Conservation (phyloP, 2,329 filamentous ascomycete genomes). For the Penicillium sp. region DNA sequence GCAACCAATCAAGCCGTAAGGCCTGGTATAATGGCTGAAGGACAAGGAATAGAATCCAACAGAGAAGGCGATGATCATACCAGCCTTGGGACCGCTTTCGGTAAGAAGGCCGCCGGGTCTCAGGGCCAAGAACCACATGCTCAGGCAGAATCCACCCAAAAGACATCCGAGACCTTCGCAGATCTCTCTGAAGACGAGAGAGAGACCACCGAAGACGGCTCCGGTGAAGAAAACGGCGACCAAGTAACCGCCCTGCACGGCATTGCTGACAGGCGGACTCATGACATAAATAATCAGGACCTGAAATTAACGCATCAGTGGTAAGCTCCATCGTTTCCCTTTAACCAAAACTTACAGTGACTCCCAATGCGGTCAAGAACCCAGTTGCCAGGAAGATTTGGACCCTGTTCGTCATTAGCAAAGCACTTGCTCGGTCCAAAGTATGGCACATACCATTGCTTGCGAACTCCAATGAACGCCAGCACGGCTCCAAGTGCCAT, state of each 20-base stretch:
- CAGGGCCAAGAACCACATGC: slow-evolving; percentile 87
- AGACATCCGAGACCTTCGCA: slow-evolving; percentile 83
- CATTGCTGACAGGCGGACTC: slow-evolving; percentile 72
- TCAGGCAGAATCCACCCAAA: slow-evolving; percentile 80
- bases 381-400: slow-evolving; percentile 80
- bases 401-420: slow-evolving; percentile 46
- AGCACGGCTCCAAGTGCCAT: slow-evolving; percentile 72
- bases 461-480: slow-evolving; percentile 79
- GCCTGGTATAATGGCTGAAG: slow-evolving; percentile 75
- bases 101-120: slow-evolving; percentile 73
- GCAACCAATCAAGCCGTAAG: slow-evolving; percentile 73
- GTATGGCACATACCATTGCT: slow-evolving; percentile 55
- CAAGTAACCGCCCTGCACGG: slow-evolving; percentile 82
- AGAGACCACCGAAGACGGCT: slow-evolving; percentile 69
- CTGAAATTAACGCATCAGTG: slow-evolving; percentile 18
- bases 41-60: slow-evolving; percentile 71
- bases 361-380: slow-evolving; percentile 70
- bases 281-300: slow-evolving; percentile 88
- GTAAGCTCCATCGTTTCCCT: too few species aligned
- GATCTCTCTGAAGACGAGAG: slow-evolving; percentile 79
- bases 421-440: neutral
- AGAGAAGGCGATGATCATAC: slow-evolving; percentile 75
- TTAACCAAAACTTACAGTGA: slow-evolving; percentile 55
- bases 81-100: slow-evolving; percentile 63
- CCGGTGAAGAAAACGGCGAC: slow-evolving; percentile 76